Base-by-base conservation (phyloP, 305 asterid genomes). In the Fraxinus greggii region DNA sequence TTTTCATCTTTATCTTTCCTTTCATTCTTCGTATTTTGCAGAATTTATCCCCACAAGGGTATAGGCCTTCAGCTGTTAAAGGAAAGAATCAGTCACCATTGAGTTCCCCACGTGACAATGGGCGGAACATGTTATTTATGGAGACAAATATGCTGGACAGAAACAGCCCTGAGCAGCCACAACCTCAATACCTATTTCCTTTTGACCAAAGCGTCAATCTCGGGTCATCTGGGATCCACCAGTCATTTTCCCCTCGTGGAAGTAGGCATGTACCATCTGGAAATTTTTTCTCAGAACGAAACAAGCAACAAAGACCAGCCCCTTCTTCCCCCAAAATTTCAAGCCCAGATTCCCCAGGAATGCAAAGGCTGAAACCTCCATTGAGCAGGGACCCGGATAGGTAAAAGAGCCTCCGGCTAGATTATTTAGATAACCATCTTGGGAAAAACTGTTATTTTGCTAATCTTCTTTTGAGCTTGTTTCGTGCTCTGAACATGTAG, bases 371-470 rank as follows among this genome's bases (percentile, higher is more conserved):
- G 31, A 87, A 84, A 78, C 83, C 90, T 32, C 82, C 85, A 26
- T 75, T 78, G 32, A 83, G 83, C 84, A 81, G 76, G 85, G 95
- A 89, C 77, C 82, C 59, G 77, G 88, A 91, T 86, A 92, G 98
- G 98, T 95, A 93, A 79, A 83, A 78, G 80, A 79, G 86, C 73
- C 80, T 78, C 59, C 19, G 38, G 78, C 78, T 78, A 33, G 29
- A 61, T 83, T 79, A 15, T 70, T 78, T 32, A 35, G 51, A 33
- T 6, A 79, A 76, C 76, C 48, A 42, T 80, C 31, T 82, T 81
- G 78, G 84, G 85, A 13, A 36, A 61, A 74, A 83, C 81, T 83
- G 88, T 82, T 83, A n/a, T 79, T 59, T 59, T 80, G 86, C 81
- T 83, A 81, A 76, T 79, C 65, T 74, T 78, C 78, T 80, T 84